These are phyloP conservation scores for Beauveria pseudobassiana DNA, from an alignment of 2,329 filamentous ascomycete species.

Conservation along the genomic window DNA sequence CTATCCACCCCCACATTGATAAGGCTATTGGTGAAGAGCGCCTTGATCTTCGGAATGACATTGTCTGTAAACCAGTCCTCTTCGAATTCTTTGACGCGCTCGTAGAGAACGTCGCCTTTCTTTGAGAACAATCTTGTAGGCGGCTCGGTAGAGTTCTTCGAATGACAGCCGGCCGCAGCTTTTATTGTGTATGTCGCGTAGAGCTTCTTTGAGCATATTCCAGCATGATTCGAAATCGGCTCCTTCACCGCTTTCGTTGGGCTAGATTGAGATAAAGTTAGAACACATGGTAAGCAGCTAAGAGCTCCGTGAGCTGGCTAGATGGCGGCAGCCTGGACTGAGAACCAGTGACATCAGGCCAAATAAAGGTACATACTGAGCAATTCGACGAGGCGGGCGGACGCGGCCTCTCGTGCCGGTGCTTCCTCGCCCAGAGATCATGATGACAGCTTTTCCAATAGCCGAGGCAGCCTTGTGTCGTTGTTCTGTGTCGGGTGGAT, in stretches of 20 bases:
- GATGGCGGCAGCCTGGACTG: too few relatives aligned
- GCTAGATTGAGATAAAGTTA: constrained; percentile 18
- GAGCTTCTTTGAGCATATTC: constrained; percentile 66
- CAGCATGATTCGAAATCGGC: constrained; percentile 84
- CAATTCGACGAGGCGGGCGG: constrained; percentile 35
- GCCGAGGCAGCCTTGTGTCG: neutral
- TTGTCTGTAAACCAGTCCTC: constrained; percentile 68
- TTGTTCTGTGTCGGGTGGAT: neutral
- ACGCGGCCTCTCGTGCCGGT: constrained; percentile 32
- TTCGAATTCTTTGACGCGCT: constrained; percentile 73
- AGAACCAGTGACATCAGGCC: too few relatives aligned
- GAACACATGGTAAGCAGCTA: neutral
- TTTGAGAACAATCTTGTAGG: constrained; percentile 91
- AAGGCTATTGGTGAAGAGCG: constrained; percentile 63
- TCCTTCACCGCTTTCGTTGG: constrained; percentile 40
- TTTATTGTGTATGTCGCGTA: constrained; percentile 84
- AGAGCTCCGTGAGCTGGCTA: neutral
- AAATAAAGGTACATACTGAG: constrained; percentile 26
- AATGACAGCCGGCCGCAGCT: constrained; percentile 87
- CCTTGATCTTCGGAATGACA: constrained; percentile 63
- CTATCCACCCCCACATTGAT: constrained; percentile 52
- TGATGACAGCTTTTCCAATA: constrained; percentile 16
- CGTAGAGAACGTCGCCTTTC: constrained; percentile 74
- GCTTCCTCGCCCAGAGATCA: constrained; percentile 44
- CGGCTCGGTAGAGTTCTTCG: constrained; percentile 88